Evolutionary conservation across 305 asterid genomes (phyloP).

Genomic region (Fraxinus baroniana): DNA sequence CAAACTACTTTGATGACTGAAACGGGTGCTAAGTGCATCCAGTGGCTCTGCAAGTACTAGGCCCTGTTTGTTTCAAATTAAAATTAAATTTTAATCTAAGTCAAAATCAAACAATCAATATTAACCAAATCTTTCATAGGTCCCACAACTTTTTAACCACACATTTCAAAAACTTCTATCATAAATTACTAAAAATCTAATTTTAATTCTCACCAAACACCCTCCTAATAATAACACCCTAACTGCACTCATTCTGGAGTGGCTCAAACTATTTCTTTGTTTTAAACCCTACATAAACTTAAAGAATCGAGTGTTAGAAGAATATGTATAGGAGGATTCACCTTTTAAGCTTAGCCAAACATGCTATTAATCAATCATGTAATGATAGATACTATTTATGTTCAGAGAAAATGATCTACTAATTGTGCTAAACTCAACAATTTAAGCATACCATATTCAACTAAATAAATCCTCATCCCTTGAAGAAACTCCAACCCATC

Average conservation of each 20-base stretch:
- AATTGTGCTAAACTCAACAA: neutral
- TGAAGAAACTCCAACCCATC: neutral
- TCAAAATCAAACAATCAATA: too few species aligned
- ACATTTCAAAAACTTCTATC: too few species aligned
- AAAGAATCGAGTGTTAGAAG: neutral
- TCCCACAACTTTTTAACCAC: too few species aligned
- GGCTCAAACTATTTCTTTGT: neutral
- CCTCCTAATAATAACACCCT: neutral
- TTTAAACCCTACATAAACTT: conserved; percentile 3
- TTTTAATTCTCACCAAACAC: too few species aligned
- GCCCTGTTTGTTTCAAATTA: too few species aligned
- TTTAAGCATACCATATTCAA: neutral
- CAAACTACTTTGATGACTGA: neutral
- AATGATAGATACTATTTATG: neutral
- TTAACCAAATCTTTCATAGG: too few species aligned
- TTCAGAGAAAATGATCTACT: neutral
- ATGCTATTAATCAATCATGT: neutral
- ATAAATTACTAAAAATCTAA: too few species aligned
- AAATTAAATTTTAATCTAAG: too few species aligned
- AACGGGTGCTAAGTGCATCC: neutral
- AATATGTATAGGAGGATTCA: neutral
- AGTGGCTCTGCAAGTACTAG: neutral
- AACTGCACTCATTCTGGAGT: neutral
- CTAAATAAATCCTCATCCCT: neutral
- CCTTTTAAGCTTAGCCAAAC: neutral